Conservation (phyloP, 2,329 filamentous ascomycete species). For the Whalleya microplaca region DNA sequence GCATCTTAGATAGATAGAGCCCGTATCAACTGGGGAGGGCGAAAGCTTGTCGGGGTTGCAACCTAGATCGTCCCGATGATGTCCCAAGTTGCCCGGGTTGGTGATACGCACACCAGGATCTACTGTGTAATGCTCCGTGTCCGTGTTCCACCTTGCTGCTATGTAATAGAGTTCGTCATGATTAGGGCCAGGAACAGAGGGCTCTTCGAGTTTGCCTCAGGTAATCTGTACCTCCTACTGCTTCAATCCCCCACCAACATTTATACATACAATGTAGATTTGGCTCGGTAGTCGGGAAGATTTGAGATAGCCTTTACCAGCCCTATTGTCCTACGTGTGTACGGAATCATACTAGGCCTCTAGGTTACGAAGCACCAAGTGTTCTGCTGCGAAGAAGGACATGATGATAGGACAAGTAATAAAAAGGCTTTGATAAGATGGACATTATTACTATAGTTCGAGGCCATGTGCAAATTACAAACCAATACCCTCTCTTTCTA, state of each 20-base stretch:
- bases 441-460: background rate
- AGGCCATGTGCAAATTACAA: background rate
- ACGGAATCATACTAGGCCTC: too few relatives aligned
- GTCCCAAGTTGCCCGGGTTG: background rate
- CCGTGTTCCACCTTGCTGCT: background rate
- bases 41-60: background rate
- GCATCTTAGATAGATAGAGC: background rate
- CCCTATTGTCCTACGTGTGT: background rate
- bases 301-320: background rate
- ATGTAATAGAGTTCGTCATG: background rate
- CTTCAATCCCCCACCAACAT: background rate
- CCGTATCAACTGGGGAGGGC: background rate
- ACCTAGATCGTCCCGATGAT: background rate
- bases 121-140: background rate
- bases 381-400: background rate
- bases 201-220: too few relatives aligned
- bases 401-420: background rate
- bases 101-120: background rate
- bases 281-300: background rate
- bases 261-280: background rate
- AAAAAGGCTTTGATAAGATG: background rate
- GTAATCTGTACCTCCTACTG: too few relatives aligned
- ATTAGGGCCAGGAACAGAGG: background rate
- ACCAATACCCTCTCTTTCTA: background rate
- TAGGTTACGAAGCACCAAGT: background rate